Evolutionary conservation across 2,329 filamentous ascomycete species (phyloP).

Genomic region (Dactylonectria estremocensis): DNA sequence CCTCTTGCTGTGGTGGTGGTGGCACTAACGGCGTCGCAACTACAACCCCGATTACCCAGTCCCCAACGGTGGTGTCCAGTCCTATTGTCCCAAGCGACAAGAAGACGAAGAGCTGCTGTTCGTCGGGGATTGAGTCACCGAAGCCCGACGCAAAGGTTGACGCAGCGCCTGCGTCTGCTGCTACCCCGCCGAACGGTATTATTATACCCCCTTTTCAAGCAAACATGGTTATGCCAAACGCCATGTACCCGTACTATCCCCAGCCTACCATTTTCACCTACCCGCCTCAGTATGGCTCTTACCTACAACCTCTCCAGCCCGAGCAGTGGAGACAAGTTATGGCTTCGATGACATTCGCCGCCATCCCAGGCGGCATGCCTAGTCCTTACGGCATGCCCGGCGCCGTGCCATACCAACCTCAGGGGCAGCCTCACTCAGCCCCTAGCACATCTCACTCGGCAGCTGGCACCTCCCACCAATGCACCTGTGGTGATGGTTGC

Average conservation of each 20-base stretch:
- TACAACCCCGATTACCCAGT: constrained; percentile 16
- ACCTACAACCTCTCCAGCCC: constrained; percentile 69
- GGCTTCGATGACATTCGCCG: constrained; percentile 56
- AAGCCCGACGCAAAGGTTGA: constrained; percentile 41
- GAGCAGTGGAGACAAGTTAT: constrained; percentile 67
- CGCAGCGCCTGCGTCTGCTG: constrained; percentile 36
- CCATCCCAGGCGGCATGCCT: constrained; percentile 52
- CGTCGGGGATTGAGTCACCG: constrained; percentile 42
- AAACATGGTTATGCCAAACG: constrained; percentile 55
- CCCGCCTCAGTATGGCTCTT: constrained; percentile 69
- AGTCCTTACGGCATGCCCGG: constrained; percentile 46
- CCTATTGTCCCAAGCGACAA: constrained; percentile 35
- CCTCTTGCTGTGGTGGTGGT: constrained; percentile 58
- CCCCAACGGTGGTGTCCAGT: constrained; percentile 34
- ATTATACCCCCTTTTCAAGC: constrained; percentile 57
- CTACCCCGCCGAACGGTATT: constrained; percentile 46
- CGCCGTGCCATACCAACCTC: constrained; percentile 39
- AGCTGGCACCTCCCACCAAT: constrained; percentile 60
- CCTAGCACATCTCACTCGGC: constrained; percentile 45
- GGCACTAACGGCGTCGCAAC: constrained; percentile 15
- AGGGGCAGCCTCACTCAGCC: constrained; percentile 37
- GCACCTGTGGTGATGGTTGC: constrained; percentile 76
- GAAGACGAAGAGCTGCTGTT: constrained; percentile 51
- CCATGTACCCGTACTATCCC: constrained; percentile 59
- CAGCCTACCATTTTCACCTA: constrained; percentile 67